phyloP scores from a whole-genome alignment of 805 yeast species.

The Saitoella complicata region DNA sequence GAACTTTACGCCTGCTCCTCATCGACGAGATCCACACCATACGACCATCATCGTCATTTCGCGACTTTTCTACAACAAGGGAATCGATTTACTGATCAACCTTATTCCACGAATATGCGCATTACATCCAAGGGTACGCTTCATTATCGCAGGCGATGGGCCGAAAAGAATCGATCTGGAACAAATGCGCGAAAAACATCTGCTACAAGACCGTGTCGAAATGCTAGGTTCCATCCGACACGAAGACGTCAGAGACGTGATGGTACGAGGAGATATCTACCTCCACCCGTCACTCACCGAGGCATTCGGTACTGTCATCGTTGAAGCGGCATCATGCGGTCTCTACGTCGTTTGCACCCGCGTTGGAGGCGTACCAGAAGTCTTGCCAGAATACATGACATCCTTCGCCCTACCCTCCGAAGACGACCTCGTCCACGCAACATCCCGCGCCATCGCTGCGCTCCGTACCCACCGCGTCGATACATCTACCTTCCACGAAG shows the following conservation, averaged over 20 bases:
- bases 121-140: slow-evolving; percentile 45
- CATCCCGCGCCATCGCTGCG: slow-evolving; percentile 49
- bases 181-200: slow-evolving; percentile 80
- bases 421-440: slow-evolving; percentile 57
- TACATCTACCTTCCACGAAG: slow-evolving; percentile 60
- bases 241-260: slow-evolving; percentile 81
- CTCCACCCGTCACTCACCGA: slow-evolving; percentile 88
- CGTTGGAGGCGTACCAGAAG: slow-evolving; percentile 98
- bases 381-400: slow-evolving; percentile 83
- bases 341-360: slow-evolving; percentile 81
- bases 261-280: slow-evolving; percentile 87
- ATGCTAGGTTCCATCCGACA: slow-evolving; percentile 78
- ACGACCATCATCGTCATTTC: slow-evolving; percentile 82
- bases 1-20: slow-evolving; percentile 38
- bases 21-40: background rate
- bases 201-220: slow-evolving; percentile 74
- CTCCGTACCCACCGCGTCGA: slow-evolving; percentile 45
- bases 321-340: slow-evolving; percentile 96
- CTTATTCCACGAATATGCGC: slow-evolving; percentile 71
- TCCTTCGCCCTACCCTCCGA: slow-evolving; percentile 81
- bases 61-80: slow-evolving; percentile 86
- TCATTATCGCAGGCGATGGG: slow-evolving; percentile 91
- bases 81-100: slow-evolving; percentile 75
- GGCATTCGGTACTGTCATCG: slow-evolving; percentile 93
- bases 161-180: slow-evolving; percentile 87